Conservation (phyloP, 305 asterid genomes). For the Galium porrigens region DNA sequence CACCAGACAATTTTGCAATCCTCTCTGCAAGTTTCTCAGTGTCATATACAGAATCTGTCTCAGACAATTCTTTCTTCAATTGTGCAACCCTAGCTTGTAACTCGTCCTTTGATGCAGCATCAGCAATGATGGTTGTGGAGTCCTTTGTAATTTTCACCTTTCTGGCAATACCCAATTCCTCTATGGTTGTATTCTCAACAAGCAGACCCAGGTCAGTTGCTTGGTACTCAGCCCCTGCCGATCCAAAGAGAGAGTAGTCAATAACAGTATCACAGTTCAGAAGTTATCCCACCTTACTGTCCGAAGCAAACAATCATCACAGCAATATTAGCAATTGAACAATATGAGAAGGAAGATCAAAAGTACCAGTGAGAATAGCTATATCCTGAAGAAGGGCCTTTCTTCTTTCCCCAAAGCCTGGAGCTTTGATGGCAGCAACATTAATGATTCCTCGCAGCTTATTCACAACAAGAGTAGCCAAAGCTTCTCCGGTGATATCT, state of each 20-base stretch:
- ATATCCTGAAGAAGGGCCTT: constrained; percentile 38
- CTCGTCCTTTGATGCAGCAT: constrained; percentile 97
- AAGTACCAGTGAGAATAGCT: constrained; percentile 30
- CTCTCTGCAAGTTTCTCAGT: constrained; percentile 85
- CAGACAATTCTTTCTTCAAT: constrained; percentile 63
- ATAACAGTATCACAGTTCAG: too few relatives aligned
- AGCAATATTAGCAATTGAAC: background rate
- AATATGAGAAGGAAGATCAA: background rate
- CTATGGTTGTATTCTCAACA: constrained; percentile 63
- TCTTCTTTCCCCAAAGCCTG: constrained; percentile 36
- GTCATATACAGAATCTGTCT: constrained; percentile 82
- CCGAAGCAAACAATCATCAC: background rate
- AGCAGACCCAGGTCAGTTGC: constrained; percentile 72
- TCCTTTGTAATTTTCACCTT: constrained; percentile 67
- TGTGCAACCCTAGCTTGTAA: constrained; percentile 84
- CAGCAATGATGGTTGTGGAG: constrained; percentile 85
- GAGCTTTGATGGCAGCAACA: constrained; percentile 38
- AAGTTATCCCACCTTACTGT: background rate
- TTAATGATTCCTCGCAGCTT: constrained; percentile 30
- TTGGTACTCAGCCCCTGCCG: constrained; percentile 86
- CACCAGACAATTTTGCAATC: constrained; percentile 86
- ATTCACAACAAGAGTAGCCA: constrained; percentile 36
- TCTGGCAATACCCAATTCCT: constrained; percentile 76
- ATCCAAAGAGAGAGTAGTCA: background rate
- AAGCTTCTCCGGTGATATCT: constrained; percentile 35